Evolutionary conservation across 1,284 basidiomycete species (phyloP).

Genomic region (Pholiota adiposa): DNA sequence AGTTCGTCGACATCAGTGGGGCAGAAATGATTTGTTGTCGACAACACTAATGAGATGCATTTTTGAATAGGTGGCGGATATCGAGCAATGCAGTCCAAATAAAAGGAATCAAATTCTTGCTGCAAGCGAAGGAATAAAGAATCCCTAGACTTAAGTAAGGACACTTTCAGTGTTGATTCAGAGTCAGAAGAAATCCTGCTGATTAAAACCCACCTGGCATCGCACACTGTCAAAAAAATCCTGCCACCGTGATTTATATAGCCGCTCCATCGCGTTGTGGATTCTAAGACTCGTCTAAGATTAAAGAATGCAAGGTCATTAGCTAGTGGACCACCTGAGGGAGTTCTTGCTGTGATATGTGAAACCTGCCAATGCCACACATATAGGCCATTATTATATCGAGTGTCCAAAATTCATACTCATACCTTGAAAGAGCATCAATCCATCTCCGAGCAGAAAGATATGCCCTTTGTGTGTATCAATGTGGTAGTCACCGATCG

Average conservation of each 20-base stretch:
- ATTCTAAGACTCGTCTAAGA: not conserved
- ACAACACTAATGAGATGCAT: too few relatives aligned
- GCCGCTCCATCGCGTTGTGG: not conserved
- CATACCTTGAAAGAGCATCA: not conserved
- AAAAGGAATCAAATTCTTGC: too few relatives aligned
- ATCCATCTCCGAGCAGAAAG: not conserved
- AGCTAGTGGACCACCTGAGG: not conserved
- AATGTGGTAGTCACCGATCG: not conserved
- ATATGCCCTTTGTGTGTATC: not conserved
- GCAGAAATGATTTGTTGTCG: too few relatives aligned
- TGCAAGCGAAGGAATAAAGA: too few relatives aligned
- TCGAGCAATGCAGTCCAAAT: too few relatives aligned
- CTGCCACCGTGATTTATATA: not conserved
- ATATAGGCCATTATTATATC: not conserved
- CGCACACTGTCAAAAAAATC: too few relatives aligned
- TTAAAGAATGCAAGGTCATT: not conserved
- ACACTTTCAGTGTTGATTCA: too few relatives aligned
- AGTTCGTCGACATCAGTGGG: too few relatives aligned
- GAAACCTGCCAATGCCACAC: not conserved
- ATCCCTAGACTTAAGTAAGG: too few relatives aligned
- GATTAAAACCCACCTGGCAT: too few relatives aligned
- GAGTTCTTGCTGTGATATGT: not conserved
- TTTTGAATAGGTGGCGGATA: too few relatives aligned
- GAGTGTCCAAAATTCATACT: not conserved
- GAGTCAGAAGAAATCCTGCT: too few relatives aligned